Conservation (phyloP, 495 filamentous ascomycete species). For the Penicillium bialowiezense region DNA sequence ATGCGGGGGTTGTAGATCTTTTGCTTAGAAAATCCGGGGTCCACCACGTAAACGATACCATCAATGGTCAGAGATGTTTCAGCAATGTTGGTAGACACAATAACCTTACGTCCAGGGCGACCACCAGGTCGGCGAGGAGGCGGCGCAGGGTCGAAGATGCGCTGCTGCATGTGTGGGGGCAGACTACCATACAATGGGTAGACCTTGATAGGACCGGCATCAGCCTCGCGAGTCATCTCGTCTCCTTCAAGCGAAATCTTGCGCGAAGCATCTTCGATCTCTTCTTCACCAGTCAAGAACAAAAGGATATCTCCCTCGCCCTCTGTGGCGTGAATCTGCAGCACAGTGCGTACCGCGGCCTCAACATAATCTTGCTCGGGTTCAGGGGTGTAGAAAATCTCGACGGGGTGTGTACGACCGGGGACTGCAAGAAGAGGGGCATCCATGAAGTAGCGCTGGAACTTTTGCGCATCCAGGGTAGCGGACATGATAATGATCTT, state of each 20-base stretch:
- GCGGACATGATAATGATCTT: slow-evolving; percentile 99
- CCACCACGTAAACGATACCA: slow-evolving; percentile 98
- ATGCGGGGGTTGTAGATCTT: slow-evolving; percentile 99
- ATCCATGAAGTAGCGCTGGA: slow-evolving; percentile 95
- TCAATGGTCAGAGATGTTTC: slow-evolving; percentile 98
- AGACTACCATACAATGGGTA: slow-evolving; percentile 95
- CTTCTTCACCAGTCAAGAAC: slow-evolving; percentile 97
- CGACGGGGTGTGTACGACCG: slow-evolving; percentile 92
- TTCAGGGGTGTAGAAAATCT: slow-evolving; percentile 97
- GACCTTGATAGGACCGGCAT: slow-evolving; percentile 83
- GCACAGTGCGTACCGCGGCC: slow-evolving; percentile 86
- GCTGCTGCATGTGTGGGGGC: slow-evolving; percentile 87
- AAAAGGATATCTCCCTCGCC: slow-evolving; percentile 91
- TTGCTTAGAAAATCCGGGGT: slow-evolving; percentile 98
- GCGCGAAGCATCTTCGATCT: slow-evolving; percentile 93
- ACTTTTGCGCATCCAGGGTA: slow-evolving; percentile 94
- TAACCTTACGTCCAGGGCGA: slow-evolving; percentile 86
- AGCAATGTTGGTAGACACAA: slow-evolving; percentile 96
- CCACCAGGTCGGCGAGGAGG: slow-evolving; percentile 68
- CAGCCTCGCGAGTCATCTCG: slow-evolving; percentile 85
- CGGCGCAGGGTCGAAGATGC: slow-evolving; percentile 89
- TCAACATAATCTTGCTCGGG: slow-evolving; percentile 97
- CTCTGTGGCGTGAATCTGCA: slow-evolving; percentile 94
- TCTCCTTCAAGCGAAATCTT: slow-evolving; percentile 89
- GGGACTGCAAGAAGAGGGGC: slow-evolving; percentile 93